A percentile compares a stretch with the other conserved stretches of the same genome.
Conservation (phyloP, 2,329 filamentous ascomycete species). For the Colletotrichum navitas region DNA sequence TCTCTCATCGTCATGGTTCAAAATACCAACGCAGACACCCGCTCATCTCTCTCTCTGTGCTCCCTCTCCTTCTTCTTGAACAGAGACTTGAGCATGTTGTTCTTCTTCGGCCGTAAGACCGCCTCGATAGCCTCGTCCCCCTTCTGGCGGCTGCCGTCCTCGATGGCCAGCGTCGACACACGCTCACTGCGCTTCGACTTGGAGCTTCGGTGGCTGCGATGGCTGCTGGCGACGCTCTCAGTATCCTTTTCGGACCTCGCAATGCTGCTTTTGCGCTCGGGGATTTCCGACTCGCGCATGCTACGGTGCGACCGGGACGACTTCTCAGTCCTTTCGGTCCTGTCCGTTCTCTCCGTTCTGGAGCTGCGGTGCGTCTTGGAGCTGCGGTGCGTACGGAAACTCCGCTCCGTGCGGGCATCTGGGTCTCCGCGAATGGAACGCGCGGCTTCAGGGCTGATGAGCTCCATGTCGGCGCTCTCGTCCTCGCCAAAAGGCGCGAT, state of each 20-base stretch:
- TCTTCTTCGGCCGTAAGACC: conserved; percentile 61
- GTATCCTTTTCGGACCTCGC: conserved; percentile 44
- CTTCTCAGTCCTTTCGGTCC: conserved; percentile 48
- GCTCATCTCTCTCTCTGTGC: conserved; percentile 49
- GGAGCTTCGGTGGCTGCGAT: conserved; percentile 50
- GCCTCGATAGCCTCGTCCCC: conserved; percentile 51
- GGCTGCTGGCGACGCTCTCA: conserved; percentile 56
- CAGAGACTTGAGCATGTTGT: conserved; percentile 70
- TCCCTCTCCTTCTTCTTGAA: conserved; percentile 68
- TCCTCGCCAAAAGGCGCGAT: conserved; percentile 62
- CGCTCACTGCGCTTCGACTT: conserved; percentile 51
- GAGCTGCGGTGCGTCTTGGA: conserved; percentile 47
- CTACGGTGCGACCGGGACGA: conserved; percentile 48
- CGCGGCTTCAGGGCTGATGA: conserved; percentile 69
- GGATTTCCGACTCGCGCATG: conserved; percentile 44
- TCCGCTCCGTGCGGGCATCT: conserved; percentile 54
- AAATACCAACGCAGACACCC: conserved; percentile 41
- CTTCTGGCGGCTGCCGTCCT: conserved; percentile 54
- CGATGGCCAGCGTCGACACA: conserved; percentile 50
- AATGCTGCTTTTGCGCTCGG: conserved; percentile 45
- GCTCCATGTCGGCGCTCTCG: conserved; percentile 65
- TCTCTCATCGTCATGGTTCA: conserved; percentile 21
- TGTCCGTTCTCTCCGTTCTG: conserved; percentile 46
- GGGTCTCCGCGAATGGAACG: conserved; percentile 59
- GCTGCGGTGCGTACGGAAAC: conserved; percentile 49